phyloP scores from a whole-genome alignment of 306 rosid species.

The Fagus crenata region DNA sequence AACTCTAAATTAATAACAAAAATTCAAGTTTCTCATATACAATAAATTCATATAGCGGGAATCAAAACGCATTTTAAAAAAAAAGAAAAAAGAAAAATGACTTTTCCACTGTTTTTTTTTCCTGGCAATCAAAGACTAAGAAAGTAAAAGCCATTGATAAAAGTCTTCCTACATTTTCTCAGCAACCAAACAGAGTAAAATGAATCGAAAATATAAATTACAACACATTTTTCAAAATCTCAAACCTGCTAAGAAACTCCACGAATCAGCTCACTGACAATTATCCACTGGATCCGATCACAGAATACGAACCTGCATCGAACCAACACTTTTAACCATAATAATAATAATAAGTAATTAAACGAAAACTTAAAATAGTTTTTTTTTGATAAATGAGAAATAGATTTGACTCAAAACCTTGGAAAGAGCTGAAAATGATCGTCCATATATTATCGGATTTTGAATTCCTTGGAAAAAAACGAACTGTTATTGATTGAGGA shows the following conservation, averaged over 20 bases:
- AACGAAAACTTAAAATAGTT: neutral
- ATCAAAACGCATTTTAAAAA: neutral
- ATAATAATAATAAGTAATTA: conserved; percentile 5
- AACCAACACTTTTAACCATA: conserved; percentile 11
- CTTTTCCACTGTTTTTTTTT: neutral
- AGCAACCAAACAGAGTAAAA: neutral
- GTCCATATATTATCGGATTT: conserved; percentile 35
- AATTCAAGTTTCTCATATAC: neutral
- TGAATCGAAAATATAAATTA: neutral
- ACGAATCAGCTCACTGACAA: conserved; percentile 16
- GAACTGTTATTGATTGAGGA: conserved; percentile 5
- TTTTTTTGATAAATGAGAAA: neutral
- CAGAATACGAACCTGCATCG: conserved; percentile 24
- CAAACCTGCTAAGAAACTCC: conserved; percentile 27
- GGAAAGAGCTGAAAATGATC: conserved; percentile 44
- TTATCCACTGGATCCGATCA: conserved; percentile 52
- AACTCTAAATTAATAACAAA: neutral
- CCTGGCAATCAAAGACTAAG: neutral
- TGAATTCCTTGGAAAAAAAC: conserved; percentile 5
- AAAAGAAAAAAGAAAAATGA: neutral
- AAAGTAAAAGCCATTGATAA: neutral
- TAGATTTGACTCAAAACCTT: conserved; percentile 48
- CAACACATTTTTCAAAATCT: neutral
- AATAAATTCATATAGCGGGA: neutral
- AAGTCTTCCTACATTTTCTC: neutral